Base-by-base conservation (phyloP, 106 monocot species). In the Agapanthus africanus region DNA sequence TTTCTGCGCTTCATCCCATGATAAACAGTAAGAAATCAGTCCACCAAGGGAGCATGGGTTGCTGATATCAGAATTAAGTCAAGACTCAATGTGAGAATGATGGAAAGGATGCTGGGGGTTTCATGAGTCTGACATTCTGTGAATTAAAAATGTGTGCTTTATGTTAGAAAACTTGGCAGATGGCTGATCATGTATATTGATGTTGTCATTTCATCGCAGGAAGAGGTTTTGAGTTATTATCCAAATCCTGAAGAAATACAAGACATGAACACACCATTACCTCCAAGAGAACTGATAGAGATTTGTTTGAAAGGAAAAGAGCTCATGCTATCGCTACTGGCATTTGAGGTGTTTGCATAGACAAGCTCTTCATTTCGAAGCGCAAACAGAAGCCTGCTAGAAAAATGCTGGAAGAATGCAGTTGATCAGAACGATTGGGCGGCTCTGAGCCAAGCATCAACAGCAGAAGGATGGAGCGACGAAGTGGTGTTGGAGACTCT, bases 341-440 rank as follows among this genome's bases (percentile, higher is more conserved):
- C 87, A 57, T 99, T 99, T 79, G 90, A 99, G 57, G 72, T 99
- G 33, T 93, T 93, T 72, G 87, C 92, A 62, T 87, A 82, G 80
- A 79, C 87, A 7, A 79, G 77, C 68, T 70, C 92, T n/a, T 81
- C 84, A 8, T 90, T 93, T 75, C 74, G 79, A 14, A 65, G 56
- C 34, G 76, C 80, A 11, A 99, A 93, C 77, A 69, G 66, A 40
- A 77, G 79, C 71, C 87, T 89, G 38, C 79, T 99, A 32, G 92
- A 83, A 40, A 81, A 79, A 21, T 90, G 89, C 54, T 99, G 97
- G 97, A 78, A 72, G 69, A 90, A 90, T 74, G 97, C 87, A 11
- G 79, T 77, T 11, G 77, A 93, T 52, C 93, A 90, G 75, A 92
- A 99, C 54, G 81, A 99, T 41, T 99, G 97, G 97, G 33, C 63